Percentiles rank a stretch among this genome's conserved stretches.
phyloP scores from a whole-genome alignment of 495 filamentous ascomycete genomes.

The Penicillium riverlandense region DNA sequence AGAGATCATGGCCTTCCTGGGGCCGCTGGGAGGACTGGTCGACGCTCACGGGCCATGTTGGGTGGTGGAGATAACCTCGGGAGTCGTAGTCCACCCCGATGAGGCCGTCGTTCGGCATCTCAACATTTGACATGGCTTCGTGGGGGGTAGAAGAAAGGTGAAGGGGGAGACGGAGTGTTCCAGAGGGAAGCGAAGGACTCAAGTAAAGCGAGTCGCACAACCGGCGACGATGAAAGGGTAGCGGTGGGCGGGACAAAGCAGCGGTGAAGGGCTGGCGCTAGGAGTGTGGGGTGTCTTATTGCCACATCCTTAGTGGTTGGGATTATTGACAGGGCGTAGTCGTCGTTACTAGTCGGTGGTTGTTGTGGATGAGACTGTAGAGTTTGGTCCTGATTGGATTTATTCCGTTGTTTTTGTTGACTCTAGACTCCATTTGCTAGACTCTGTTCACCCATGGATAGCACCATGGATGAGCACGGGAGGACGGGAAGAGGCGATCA shows the following conservation, averaged over 20 bases:
- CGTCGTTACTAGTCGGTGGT: too few species aligned
- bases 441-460: too few species aligned
- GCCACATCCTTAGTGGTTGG: too few species aligned
- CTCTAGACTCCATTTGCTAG: too few species aligned
- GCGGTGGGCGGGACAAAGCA: conserved; percentile 41
- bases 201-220: conserved; percentile 13
- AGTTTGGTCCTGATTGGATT: too few species aligned
- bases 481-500: conserved; percentile 32
- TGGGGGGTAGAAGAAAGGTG: conserved; percentile 2
- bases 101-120: conserved; percentile 37
- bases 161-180: conserved; percentile 12
- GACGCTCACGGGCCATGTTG: conserved; percentile 37
- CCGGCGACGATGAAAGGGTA: conserved; percentile 13
- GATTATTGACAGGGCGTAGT: too few species aligned
- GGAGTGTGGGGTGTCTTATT: conserved; percentile 4
- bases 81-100: conserved; percentile 44
- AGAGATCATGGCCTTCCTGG: conserved; percentile 33
- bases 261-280: conserved; percentile 39
- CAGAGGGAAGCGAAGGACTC: conserved; percentile 12
- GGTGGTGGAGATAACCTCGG: conserved; percentile 36
- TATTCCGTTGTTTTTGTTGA: too few species aligned
- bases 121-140: conserved; percentile 37
- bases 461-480: conserved; percentile 5
- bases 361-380: too few species aligned
- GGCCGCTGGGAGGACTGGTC: conserved; percentile 30